phyloP scores from a whole-genome alignment of 495 filamentous ascomycete genomes.

The Xylaria bambusicola region DNA sequence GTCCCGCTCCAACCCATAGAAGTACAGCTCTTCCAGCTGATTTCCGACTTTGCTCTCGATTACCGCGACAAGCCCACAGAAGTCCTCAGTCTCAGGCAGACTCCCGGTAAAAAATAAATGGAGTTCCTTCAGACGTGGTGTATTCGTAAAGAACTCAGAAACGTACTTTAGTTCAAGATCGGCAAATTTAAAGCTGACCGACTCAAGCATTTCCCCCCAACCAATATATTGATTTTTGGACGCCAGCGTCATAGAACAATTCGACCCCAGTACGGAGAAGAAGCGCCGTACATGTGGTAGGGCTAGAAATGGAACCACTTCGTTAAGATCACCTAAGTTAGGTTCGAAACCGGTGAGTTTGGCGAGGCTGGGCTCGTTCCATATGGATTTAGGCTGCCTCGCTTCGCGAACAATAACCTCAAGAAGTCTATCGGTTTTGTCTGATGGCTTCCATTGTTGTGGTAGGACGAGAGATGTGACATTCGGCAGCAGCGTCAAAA shows the following conservation, averaged over 20 bases:
- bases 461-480: neutral
- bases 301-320: neutral
- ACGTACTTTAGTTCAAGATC: neutral
- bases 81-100: neutral
- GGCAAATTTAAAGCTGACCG: neutral
- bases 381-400: neutral
- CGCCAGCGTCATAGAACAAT: too few species aligned
- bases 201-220: neutral
- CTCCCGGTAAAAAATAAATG: neutral
- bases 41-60: neutral
- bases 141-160: neutral
- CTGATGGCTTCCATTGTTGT: neutral
- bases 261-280: too few species aligned
- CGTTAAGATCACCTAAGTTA: neutral
- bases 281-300: neutral
- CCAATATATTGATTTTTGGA: neutral
- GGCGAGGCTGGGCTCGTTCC: neutral
- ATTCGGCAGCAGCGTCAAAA: constrained; percentile 41
- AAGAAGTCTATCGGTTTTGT: neutral
- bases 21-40: neutral
- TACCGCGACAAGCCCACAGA: neutral
- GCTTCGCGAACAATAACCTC: neutral
- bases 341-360: neutral
- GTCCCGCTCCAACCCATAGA: neutral
- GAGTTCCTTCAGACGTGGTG: neutral